phyloP scores from a whole-genome alignment of 208 protist genomes.

The Trypanosomatidae sp. region DNA sequence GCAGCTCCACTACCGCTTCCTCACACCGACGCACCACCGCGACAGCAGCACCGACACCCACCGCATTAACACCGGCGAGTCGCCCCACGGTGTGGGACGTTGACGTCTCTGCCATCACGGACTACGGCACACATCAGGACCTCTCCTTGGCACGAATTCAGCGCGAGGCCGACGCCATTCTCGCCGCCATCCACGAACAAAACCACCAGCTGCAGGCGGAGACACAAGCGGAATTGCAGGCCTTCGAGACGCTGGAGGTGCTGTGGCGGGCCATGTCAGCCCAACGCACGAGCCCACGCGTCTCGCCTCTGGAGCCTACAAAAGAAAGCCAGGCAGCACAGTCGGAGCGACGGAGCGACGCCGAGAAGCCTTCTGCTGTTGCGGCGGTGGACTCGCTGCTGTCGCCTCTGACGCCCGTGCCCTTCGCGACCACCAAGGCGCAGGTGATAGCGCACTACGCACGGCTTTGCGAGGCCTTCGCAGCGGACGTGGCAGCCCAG shows the following conservation, averaged over 20 bases:
- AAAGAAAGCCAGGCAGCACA: not conserved
- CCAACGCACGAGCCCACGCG: constrained; percentile 3
- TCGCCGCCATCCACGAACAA: constrained; percentile 34
- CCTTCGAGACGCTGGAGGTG: constrained; percentile 23
- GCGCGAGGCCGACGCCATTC: constrained; percentile 36
- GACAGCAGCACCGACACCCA: not conserved
- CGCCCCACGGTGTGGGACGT: constrained; percentile 43
- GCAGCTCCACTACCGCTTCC: not conserved
- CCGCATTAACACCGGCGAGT: not conserved
- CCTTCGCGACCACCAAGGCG: constrained; percentile 9
- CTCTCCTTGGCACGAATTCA: constrained; percentile 52
- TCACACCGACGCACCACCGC: not conserved
- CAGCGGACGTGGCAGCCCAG: constrained; percentile 24
- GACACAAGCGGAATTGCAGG: constrained; percentile 38
- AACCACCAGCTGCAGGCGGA: constrained; percentile 40
- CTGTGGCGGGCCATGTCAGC: constrained; percentile 28
- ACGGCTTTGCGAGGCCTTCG: constrained; percentile 20
- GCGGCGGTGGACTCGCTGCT: no score
- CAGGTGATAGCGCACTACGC: constrained; percentile 20
- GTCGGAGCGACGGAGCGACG: no score
- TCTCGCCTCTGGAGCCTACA: not conserved
- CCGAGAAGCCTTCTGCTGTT: no score
- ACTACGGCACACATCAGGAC: constrained; percentile 64
- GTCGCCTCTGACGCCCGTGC: constrained; percentile 6
- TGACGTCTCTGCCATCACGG: constrained; percentile 47